Conservation (phyloP, 257 asterid genomes). For the Verbena officinalis region DNA sequence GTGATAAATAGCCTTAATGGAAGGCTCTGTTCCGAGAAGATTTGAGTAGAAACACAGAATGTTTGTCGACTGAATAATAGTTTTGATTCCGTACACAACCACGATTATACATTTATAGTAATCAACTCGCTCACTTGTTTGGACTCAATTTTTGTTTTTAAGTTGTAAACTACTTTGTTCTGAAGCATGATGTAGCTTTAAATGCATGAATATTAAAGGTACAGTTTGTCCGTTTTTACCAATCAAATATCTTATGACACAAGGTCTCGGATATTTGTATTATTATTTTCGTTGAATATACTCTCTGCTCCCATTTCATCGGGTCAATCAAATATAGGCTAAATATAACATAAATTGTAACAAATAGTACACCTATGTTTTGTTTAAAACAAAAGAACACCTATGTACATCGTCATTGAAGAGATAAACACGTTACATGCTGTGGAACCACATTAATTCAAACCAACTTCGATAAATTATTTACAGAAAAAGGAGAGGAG, state of each 20-base stretch:
- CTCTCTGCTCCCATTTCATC: too few species aligned
- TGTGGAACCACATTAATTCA: neutral
- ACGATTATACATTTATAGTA: neutral
- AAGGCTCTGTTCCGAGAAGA: slow-evolving; percentile 44
- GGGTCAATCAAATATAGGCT: too few species aligned
- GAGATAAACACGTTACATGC: neutral
- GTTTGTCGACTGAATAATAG: slow-evolving; percentile 7
- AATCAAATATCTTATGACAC: too few species aligned
- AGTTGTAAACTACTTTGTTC: too few species aligned
- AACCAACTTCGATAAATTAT: neutral
- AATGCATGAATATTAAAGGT: neutral
- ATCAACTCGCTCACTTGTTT: neutral
- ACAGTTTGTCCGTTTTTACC: too few species aligned
- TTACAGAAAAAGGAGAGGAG: slow-evolving; percentile 3
- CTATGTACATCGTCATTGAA: slow-evolving; percentile 7
- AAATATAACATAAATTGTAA: too few species aligned
- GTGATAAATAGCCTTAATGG: slow-evolving; percentile 42
- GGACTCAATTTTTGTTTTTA: too few species aligned
- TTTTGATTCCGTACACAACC: slow-evolving; percentile 5
- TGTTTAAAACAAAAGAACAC: neutral
- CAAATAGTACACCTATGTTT: neutral
- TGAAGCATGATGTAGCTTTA: too few species aligned
- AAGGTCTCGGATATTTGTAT: too few species aligned
- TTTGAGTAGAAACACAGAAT: neutral
- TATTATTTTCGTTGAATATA: too few species aligned